Evolutionary conservation across 192 early-diverging fungal genomes (phyloP).

Genomic region (Hyaloraphidium curvatum): DNA sequence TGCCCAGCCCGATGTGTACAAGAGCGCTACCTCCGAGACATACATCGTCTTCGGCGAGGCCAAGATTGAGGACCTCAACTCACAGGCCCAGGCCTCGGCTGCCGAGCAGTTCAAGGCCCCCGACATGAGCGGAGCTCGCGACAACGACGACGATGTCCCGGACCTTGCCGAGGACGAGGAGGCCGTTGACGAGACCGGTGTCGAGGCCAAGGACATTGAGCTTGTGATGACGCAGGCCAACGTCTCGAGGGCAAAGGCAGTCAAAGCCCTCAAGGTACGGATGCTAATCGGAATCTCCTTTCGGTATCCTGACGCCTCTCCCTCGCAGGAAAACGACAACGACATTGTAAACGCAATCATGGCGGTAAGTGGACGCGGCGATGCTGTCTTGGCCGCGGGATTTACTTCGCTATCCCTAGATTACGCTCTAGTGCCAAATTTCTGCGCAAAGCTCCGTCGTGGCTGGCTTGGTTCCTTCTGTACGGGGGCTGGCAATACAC

Average conservation of each 20-base stretch:
- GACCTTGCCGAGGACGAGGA: constrained; percentile 37
- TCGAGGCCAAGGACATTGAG: constrained; percentile 83
- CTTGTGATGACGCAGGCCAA: constrained; percentile 83
- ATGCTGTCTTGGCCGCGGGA: no score
- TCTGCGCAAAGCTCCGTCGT: no score
- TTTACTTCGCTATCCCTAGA: no score
- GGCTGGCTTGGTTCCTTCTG: no score
- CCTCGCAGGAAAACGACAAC: constrained; percentile 33
- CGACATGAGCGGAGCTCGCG: constrained; percentile 8
- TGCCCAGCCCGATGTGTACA: constrained; percentile 82
- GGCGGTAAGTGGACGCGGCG: no score
- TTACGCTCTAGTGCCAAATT: no score
- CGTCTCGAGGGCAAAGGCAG: constrained; percentile 67
- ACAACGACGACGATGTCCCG: constrained; percentile 26
- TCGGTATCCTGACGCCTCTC: background rate
- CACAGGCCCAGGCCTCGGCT: constrained; percentile 48
- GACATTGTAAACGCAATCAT: no score
- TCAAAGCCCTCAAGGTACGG: constrained; percentile 62
- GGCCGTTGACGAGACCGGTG: constrained; percentile 60
- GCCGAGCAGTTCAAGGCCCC: constrained; percentile 33
- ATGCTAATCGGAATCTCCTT: background rate
- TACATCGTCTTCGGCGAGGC: constrained; percentile 96
- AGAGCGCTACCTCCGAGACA: constrained; percentile 67
- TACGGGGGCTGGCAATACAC: no score
- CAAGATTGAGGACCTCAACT: constrained; percentile 63